phyloP scores from a whole-genome alignment of 805 yeast genomes.

The Metschnikowia proteae region DNA sequence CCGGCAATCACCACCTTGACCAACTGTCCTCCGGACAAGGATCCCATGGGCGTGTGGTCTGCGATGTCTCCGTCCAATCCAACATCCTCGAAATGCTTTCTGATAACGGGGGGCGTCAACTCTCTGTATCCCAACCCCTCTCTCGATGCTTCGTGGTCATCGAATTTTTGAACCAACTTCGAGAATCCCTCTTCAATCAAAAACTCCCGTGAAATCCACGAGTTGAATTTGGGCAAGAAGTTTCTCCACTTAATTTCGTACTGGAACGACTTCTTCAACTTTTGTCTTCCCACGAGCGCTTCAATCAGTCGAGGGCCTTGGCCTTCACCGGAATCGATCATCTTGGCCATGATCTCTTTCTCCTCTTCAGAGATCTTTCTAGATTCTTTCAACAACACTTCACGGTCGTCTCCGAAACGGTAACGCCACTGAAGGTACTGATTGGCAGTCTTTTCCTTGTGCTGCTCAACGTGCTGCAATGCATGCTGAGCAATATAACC shows the following conservation, averaged over 20 bases:
- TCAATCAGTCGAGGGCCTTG: constrained; percentile 85
- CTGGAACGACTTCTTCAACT: constrained; percentile 93
- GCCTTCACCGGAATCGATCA: constrained; percentile 80
- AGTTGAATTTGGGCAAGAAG: constrained; percentile 89
- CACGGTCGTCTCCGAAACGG: constrained; percentile 96
- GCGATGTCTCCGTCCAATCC: constrained; percentile 98
- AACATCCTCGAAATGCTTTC: constrained; percentile 95
- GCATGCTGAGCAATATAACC: constrained; percentile 99
- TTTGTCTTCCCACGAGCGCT: constrained; percentile 96
- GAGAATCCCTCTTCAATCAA: constrained; percentile 55
- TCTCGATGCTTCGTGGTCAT: constrained; percentile 47
- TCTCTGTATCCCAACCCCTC: constrained; percentile 50
- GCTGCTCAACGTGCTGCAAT: constrained; percentile 93
- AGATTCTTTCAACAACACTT: constrained; percentile 84
- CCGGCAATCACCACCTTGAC: constrained; percentile 99
- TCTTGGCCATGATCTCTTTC: constrained; percentile 69
- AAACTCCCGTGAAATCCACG: constrained; percentile 86
- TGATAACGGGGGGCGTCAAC: constrained; percentile 81
- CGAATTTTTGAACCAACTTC: constrained; percentile 43
- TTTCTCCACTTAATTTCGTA: constrained; percentile 92
- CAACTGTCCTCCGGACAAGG: constrained; percentile 95
- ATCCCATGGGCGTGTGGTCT: constrained; percentile 95
- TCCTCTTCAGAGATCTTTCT: constrained; percentile 79
- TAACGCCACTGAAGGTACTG: constrained; percentile 99
- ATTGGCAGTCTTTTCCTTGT: constrained; percentile 95